These are phyloP conservation scores for Fusarium dimerum DNA, from an alignment of 2,329 filamentous ascomycete species.

Conservation along the genomic window DNA sequence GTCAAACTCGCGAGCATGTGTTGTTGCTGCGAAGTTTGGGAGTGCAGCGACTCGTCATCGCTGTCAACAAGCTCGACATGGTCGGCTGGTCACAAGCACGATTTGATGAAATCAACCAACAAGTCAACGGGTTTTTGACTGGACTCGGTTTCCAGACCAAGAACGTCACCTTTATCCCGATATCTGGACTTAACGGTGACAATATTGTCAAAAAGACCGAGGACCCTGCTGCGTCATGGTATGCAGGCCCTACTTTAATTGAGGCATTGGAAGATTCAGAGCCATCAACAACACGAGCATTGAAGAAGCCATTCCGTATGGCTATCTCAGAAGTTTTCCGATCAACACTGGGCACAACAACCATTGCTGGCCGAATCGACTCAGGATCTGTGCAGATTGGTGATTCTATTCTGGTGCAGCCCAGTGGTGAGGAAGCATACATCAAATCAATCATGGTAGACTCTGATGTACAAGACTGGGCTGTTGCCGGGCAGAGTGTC, in stretches of 20 bases:
- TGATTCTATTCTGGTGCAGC: slow-evolving; percentile 77
- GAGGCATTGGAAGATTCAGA: slow-evolving; percentile 84
- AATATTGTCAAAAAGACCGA: slow-evolving; percentile 70
- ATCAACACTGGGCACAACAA: slow-evolving; percentile 77
- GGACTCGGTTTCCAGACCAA: slow-evolving; percentile 80
- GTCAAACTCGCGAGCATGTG: slow-evolving; percentile 93
- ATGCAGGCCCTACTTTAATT: slow-evolving; percentile 75
- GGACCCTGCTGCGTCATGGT: slow-evolving; percentile 70
- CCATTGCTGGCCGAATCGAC: slow-evolving; percentile 83
- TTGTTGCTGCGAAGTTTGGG: slow-evolving; percentile 88
- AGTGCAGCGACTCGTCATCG: slow-evolving; percentile 83
- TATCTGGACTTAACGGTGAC: slow-evolving; percentile 85
- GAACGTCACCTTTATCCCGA: slow-evolving; percentile 84
- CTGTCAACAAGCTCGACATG: slow-evolving; percentile 93
- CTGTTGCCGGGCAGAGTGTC: slow-evolving; percentile 87
- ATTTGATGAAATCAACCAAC: slow-evolving; percentile 82
- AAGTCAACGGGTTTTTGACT: slow-evolving; percentile 79
- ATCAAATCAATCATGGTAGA: slow-evolving; percentile 83
- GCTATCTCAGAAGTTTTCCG: slow-evolving; percentile 87
- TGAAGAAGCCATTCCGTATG: slow-evolving; percentile 81
- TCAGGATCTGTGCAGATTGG: slow-evolving; percentile 82
- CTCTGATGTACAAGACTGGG: slow-evolving; percentile 76
- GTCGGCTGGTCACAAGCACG: slow-evolving; percentile 79
- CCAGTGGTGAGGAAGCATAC: slow-evolving; percentile 76
- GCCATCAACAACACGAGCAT: slow-evolving; percentile 61